Evolutionary conservation across 495 filamentous ascomycete species (phyloP).

Genomic region (Aspergillus biplanus): DNA sequence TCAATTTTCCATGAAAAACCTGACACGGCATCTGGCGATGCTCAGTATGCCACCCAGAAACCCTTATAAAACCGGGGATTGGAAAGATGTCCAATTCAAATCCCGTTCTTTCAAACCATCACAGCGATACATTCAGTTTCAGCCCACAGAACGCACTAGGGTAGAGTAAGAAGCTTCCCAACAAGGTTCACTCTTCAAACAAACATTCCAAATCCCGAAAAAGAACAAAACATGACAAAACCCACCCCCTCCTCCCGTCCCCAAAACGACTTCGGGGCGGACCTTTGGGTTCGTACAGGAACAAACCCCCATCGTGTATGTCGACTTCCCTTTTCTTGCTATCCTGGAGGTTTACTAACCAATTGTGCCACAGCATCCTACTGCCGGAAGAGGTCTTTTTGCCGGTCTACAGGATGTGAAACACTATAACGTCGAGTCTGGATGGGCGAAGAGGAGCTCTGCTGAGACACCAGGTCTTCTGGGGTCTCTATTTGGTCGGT

Average conservation of each 20-base stretch:
- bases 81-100: not conserved
- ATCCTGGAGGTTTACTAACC: not conserved
- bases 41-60: not conserved
- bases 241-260: constrained; percentile 27
- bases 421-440: constrained; percentile 47
- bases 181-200: not conserved
- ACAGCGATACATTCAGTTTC: not conserved
- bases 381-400: constrained; percentile 48
- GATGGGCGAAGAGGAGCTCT: constrained; percentile 39
- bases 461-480: constrained; percentile 18
- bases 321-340: not conserved
- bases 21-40: not conserved
- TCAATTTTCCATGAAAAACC: not conserved
- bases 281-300: constrained; percentile 41
- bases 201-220: constrained; percentile 4
- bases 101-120: not conserved
- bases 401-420: constrained; percentile 50
- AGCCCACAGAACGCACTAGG: too few species aligned
- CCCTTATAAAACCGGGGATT: constrained; percentile 9
- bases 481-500: constrained; percentile 20
- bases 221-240: constrained; percentile 15
- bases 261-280: constrained; percentile 47
- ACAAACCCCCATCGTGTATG: constrained; percentile 30
- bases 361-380: constrained; percentile 31
- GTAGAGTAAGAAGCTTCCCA: too few species aligned